A percentile compares a stretch with the other conserved stretches of the same genome.
Conservation (phyloP, 768 basidiomycete species). For the Saitozyma sp. region DNA sequence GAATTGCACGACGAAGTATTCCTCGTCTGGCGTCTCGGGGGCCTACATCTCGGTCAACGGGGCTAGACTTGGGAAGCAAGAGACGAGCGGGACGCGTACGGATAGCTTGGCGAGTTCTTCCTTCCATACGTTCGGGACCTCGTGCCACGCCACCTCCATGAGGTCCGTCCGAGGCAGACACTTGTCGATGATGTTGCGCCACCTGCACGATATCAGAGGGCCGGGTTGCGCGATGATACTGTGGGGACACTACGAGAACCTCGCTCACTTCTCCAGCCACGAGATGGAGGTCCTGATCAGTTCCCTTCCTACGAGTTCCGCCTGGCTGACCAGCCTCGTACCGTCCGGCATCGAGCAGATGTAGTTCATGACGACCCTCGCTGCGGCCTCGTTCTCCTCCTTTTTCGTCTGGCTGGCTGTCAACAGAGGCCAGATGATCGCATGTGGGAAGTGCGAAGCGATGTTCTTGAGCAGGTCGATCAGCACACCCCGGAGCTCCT, state of each 20-base stretch:
- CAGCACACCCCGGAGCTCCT: conserved; percentile 34
- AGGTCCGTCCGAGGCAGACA: conserved; percentile 40
- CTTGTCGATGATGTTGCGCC: conserved; percentile 39
- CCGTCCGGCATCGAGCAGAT: conserved; percentile 47
- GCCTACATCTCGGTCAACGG: conserved; percentile 10
- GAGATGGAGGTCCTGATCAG: conserved; percentile 45
- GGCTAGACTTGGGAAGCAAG: neutral
- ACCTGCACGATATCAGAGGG: conserved; percentile 16
- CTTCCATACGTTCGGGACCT: conserved; percentile 31
- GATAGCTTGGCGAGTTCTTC: conserved; percentile 33
- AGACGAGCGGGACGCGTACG: conserved; percentile 11
- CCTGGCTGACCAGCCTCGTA: conserved; percentile 39
- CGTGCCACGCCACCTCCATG: conserved; percentile 44
- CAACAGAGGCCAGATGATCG: conserved; percentile 51
- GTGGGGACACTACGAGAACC: no score
- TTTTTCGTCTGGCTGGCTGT: conserved; percentile 48
- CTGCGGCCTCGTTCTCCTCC: conserved; percentile 43
- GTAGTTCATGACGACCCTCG: conserved; percentile 45
- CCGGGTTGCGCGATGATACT: neutral
- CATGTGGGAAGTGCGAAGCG: conserved; percentile 45
- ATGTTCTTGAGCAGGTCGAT: conserved; percentile 45
- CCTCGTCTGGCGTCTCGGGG: conserved; percentile 50
- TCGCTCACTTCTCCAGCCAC: conserved; percentile 42
- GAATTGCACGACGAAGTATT: conserved; percentile 45
- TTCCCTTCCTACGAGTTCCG: conserved; percentile 47